A percentile compares a stretch with the other conserved stretches of the same genome.
Conservation (phyloP, 129 eudicot genomes). For the Tagetes erecta region DNA sequence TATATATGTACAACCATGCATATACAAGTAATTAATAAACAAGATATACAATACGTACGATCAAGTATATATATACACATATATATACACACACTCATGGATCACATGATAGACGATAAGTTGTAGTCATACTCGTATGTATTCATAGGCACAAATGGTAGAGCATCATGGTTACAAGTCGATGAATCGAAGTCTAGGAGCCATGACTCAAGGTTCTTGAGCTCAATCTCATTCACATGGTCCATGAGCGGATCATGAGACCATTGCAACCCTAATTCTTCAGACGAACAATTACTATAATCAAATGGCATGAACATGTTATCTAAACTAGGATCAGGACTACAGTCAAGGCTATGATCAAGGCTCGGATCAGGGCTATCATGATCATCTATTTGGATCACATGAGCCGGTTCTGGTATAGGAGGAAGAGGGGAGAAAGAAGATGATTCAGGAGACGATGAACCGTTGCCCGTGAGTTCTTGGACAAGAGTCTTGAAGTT, state of each 20-base stretch:
- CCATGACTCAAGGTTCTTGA: conserved; percentile 40
- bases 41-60: conserved; percentile 22
- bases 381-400: conserved; percentile 28
- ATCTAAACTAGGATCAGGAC: conserved; percentile 18
- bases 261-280: conserved; percentile 33
- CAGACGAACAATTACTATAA: conserved; percentile 26
- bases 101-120: conserved; percentile 25
- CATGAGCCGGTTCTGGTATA: conserved; percentile 7
- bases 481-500: conserved; percentile 47
- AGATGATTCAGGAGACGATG: conserved; percentile 14
- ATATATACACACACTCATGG: conserved; percentile 4
- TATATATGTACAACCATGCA: conserved; percentile 2
- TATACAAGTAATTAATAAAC: conserved; percentile 20
- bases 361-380: conserved; percentile 29
- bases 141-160: conserved; percentile 26
- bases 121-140: conserved; percentile 29
- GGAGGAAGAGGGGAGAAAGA: conserved; percentile 27
- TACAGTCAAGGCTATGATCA: conserved; percentile 17
- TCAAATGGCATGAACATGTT: conserved; percentile 18
- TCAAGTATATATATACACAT: conserved; percentile 5
- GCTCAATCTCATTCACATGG: conserved; percentile 24
- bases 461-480: conserved; percentile 48
- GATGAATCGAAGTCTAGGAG: conserved; percentile 38
- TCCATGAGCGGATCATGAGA: conserved; percentile 20
- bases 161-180: conserved; percentile 11